Conservation (phyloP, 331 rosid species). For the Cydonia oblonga region DNA sequence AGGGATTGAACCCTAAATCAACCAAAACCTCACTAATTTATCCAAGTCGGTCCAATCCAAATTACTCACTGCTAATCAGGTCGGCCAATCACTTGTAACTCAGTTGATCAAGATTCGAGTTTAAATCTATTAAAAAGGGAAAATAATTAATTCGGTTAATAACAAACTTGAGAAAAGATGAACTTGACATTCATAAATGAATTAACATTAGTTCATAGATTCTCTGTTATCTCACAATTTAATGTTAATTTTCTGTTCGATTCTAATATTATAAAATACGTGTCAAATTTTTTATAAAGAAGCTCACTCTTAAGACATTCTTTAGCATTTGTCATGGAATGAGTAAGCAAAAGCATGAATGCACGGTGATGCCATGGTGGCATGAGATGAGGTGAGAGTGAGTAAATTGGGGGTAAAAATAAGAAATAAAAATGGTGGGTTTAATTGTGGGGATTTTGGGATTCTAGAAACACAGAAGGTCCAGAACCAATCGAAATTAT, state of each 20-base stretch:
- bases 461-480: conserved; percentile 26
- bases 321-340: too few relatives aligned
- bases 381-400: neutral
- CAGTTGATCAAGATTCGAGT: too few relatives aligned
- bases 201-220: too few relatives aligned
- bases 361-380: conserved; percentile 3
- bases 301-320: too few relatives aligned
- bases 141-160: neutral
- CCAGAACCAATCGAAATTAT: conserved; percentile 31
- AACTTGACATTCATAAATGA: neutral
- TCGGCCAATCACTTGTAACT: neutral
- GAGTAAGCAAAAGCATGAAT: neutral
- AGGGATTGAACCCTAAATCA: neutral
- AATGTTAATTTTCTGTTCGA: too few relatives aligned
- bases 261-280: too few relatives aligned
- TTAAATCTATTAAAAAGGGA: too few relatives aligned
- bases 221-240: rapidly evolving
- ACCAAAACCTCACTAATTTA: neutral
- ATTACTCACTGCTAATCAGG: neutral
- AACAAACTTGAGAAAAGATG: neutral
- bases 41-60: neutral
- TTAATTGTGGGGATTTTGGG: conserved; percentile 24
- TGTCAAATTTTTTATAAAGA: too few relatives aligned
- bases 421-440: conserved; percentile 4
- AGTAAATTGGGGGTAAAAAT: conserved; percentile 1